Evolutionary conservation across 495 filamentous ascomycete species (phyloP).

Genomic region (Tetracladium setigerum): DNA sequence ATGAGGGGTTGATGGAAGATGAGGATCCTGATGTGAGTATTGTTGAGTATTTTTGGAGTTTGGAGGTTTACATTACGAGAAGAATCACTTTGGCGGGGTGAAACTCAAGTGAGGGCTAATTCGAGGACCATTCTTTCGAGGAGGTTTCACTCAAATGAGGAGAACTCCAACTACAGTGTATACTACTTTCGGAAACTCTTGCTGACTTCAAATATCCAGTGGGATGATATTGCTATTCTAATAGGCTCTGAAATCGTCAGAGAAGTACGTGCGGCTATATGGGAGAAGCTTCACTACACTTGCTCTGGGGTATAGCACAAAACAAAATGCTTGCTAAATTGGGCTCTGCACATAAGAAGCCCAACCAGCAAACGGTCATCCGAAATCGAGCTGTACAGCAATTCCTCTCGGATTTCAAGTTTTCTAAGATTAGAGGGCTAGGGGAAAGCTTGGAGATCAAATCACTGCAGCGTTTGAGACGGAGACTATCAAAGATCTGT

Average conservation of each 20-base stretch:
- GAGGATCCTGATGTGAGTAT: constrained; percentile 59
- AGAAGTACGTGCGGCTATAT: constrained; percentile 59
- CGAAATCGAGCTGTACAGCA: constrained; percentile 73
- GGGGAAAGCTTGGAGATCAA: constrained; percentile 95
- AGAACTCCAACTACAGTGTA: constrained; percentile 1
- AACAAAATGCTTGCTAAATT: constrained; percentile 97
- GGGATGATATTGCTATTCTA: constrained; percentile 88
- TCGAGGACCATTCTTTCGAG: no score
- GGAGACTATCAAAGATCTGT: constrained; percentile 69
- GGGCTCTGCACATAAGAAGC: constrained; percentile 84
- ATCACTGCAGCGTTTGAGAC: constrained; percentile 70
- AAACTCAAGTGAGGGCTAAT: no score
- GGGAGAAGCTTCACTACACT: constrained; percentile 69
- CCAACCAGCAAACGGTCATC: constrained; percentile 86
- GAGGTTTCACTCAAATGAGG: no score
- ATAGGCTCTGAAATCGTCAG: constrained; percentile 84
- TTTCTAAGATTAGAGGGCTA: constrained; percentile 92
- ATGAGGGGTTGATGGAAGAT: constrained; percentile 62
- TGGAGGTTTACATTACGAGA: background rate
- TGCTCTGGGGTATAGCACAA: constrained; percentile 81
- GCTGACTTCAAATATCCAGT: constrained; percentile 24
- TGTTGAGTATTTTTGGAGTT: no score
- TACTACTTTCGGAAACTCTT: constrained; percentile 1
- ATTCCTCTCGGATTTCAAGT: constrained; percentile 81
- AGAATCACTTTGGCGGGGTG: no score